phyloP scores from a whole-genome alignment of 352 stramenopile genomes.

The Vaucheria bursata region DNA sequence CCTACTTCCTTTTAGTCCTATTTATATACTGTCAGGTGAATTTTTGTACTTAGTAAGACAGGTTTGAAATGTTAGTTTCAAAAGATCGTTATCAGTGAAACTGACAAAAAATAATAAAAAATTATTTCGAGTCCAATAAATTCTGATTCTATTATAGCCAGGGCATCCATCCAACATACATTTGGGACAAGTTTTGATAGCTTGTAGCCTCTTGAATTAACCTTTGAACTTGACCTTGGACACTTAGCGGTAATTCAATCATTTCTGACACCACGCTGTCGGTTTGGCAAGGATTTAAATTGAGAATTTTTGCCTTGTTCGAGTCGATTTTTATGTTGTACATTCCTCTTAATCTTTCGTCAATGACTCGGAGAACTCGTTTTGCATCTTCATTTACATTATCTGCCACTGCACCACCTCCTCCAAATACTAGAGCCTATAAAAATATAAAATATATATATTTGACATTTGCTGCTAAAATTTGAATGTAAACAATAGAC shows the following conservation, averaged over 20 bases:
- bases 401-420: neutral
- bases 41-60: too few species aligned
- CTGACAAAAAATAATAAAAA: too few species aligned
- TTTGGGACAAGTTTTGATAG: constrained; percentile 79
- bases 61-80: too few species aligned
- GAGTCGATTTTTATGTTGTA: constrained; percentile 72
- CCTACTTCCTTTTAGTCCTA: too few species aligned
- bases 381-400: constrained; percentile 69
- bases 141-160: constrained; percentile 32
- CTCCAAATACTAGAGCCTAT: neutral
- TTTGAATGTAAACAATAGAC: too few species aligned
- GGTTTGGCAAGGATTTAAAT: neutral
- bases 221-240: constrained; percentile 76
- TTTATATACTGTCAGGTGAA: too few species aligned
- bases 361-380: constrained; percentile 73
- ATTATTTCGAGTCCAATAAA: too few species aligned
- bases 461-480: too few species aligned
- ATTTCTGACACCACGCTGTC: neutral
- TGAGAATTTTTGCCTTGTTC: neutral
- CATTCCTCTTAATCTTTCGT: constrained; percentile 75
- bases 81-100: too few species aligned
- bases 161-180: constrained; percentile 90
- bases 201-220: constrained; percentile 82
- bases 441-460: too few species aligned
- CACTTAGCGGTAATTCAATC: constrained; percentile 70